phyloP scores from a whole-genome alignment of 2,329 filamentous ascomycete species.

The Zymoseptoria brevis region DNA sequence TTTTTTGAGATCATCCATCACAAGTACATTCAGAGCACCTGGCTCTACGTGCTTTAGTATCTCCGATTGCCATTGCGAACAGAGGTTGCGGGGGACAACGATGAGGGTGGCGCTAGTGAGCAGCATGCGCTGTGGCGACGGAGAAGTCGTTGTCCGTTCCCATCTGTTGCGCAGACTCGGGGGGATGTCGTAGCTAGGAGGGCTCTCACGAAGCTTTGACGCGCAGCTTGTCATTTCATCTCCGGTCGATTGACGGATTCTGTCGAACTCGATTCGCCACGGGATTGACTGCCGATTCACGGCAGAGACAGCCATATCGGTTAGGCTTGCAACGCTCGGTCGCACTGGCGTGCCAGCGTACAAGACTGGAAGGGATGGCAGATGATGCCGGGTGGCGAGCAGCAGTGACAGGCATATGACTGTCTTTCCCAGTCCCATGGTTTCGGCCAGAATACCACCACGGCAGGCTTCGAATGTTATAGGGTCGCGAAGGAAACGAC shows the following conservation, averaged over 20 bases:
- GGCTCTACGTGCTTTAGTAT: slow-evolving; percentile 65
- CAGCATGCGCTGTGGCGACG: slow-evolving; percentile 45
- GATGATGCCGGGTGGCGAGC: slow-evolving; percentile 63
- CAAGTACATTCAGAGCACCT: slow-evolving; percentile 51
- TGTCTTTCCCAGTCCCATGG: slow-evolving; percentile 79
- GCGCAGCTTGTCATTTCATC: slow-evolving; percentile 47
- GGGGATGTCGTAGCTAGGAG: slow-evolving; percentile 36
- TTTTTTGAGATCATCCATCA: slow-evolving; percentile 48
- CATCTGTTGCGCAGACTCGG: slow-evolving; percentile 30
- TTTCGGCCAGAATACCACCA: slow-evolving; percentile 73
- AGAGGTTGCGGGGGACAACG: slow-evolving; percentile 73
- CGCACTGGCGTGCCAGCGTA: slow-evolving; percentile 42
- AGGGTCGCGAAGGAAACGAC: slow-evolving; percentile 56
- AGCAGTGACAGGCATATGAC: slow-evolving; percentile 69
- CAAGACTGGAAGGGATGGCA: slow-evolving; percentile 57
- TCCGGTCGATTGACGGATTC: slow-evolving; percentile 40
- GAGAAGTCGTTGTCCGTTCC: slow-evolving; percentile 35
- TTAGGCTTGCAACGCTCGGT: slow-evolving; percentile 44
- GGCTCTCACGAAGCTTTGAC: slow-evolving; percentile 38
- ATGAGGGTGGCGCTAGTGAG: slow-evolving; percentile 66
- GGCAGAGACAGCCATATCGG: slow-evolving; percentile 63
- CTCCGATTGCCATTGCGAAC: slow-evolving; percentile 77
- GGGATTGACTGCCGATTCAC: slow-evolving; percentile 60
- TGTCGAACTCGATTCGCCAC: slow-evolving; percentile 59
- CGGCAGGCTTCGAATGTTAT: slow-evolving; percentile 63